These are phyloP conservation scores for Insectozyma bohioensis DNA, from an alignment of 1,139 yeast genomes.

Conservation along the genomic window DNA sequence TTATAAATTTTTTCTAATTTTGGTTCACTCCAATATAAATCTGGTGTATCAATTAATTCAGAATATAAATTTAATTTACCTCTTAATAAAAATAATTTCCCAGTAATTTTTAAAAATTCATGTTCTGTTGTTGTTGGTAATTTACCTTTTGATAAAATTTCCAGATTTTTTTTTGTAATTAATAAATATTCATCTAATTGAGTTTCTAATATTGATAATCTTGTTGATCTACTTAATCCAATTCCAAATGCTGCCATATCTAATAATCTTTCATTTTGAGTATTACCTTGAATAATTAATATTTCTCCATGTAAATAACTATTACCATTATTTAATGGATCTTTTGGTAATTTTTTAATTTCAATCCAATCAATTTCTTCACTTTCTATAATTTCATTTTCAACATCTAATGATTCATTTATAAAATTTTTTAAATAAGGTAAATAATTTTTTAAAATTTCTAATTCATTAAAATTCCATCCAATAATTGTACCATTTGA, in stretches of 20 bases:
- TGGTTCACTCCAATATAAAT: slow-evolving; percentile 90
- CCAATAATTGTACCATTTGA: slow-evolving; percentile 77
- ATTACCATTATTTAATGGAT: slow-evolving; percentile 27
- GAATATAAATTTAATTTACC: slow-evolving; percentile 83
- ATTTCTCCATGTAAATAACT: slow-evolving; percentile 67
- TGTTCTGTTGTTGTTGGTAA: slow-evolving; percentile 57
- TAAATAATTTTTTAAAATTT: slow-evolving; percentile 48
- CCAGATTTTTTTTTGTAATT: slow-evolving; percentile 64
- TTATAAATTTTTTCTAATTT: slow-evolving; percentile 73
- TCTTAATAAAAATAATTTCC: slow-evolving; percentile 68
- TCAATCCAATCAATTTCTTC: slow-evolving; percentile 91
- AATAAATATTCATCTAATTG: slow-evolving; percentile 66
- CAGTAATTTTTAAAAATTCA: slow-evolving; percentile 69
- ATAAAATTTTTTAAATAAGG: slow-evolving; percentile 39
- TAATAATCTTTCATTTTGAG: slow-evolving; percentile 47
- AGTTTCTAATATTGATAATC: slow-evolving; percentile 75
- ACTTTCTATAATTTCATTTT: slow-evolving; percentile 58
- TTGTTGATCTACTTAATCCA: slow-evolving; percentile 83
- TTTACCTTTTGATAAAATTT: slow-evolving; percentile 62
- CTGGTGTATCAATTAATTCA: slow-evolving; percentile 92
- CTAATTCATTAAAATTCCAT: slow-evolving; percentile 70
- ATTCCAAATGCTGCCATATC: slow-evolving; percentile 90
- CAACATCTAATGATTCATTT: slow-evolving; percentile 26
- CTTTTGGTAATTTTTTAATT: slow-evolving; percentile 26
- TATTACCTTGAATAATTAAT: slow-evolving; percentile 56